Evolutionary conservation across 2,329 filamentous ascomycete species (phyloP), one percentile per base, ranked within the genome.

Genomic region (Exutisphaerella laricina): DNA sequence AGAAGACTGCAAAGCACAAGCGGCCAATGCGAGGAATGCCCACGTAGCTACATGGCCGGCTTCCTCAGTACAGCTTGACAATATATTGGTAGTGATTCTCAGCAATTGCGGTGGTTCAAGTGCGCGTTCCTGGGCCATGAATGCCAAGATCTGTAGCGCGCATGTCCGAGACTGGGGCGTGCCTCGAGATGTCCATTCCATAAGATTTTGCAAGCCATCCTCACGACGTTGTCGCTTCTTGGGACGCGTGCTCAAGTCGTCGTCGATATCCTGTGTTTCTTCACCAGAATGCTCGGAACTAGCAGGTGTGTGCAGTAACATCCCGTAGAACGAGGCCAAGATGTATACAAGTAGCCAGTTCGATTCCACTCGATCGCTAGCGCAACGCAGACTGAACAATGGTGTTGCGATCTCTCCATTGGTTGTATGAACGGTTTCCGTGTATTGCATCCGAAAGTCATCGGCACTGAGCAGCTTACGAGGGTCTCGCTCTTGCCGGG

Each of bases 1-100:
- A 30, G 56, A 49, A 20, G 54, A 50, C 50, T 75, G 70, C 34
- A 67, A 56, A 21, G 73, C 68, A 55, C 75, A 72, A 53, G 73
- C 86, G 49, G 86, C 73, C 59, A 88, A 79, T n/a, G 82, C 83
- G 39, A 96, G 64, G 70, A 94, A 79, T 13, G 88, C 83, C 92
- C 92, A 98, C 0, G 82, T 86, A 5, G 82, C 77, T 29, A 82
- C 69, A 6, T 66, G 64, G 10, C 69, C 66, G 52, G 84, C 80
- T 56, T 94, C 89, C 57, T 92, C 84, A 7, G 77, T 52, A 31
- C 57, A 58, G 41, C 45, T 51, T 1, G 44, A 18, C 5, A 44
- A 32, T 7, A 57, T 20, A 6, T 20, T 46, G 12, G 55, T 46
- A 3, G 56, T 28, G 3, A 48, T 30, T 7, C 17, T 37, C 2